Percentiles rank a stretch among this genome's conserved stretches.
These are phyloP conservation scores for Marasmius tenuissimus DNA, from an alignment of 1,284 basidiomycete species.

Conservation along the genomic window DNA sequence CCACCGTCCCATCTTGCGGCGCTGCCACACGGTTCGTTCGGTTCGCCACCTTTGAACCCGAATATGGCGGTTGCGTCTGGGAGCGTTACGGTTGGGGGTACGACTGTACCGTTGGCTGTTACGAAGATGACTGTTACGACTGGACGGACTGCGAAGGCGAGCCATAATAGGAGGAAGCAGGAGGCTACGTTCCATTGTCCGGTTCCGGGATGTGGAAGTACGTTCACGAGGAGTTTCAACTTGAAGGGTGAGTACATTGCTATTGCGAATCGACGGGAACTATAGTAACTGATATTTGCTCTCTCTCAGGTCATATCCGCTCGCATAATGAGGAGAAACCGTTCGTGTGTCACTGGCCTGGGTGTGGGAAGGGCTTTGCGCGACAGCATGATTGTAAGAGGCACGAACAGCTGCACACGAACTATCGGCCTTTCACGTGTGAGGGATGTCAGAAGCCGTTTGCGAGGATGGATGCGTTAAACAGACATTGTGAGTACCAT, in stretches of 20 bases:
- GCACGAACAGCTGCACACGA: conserved; percentile 67
- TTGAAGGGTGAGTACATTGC: conserved; percentile 57
- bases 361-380: conserved; percentile 83
- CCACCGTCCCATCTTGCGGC: no score
- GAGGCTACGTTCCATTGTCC: conserved; percentile 75
- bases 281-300: conserved; percentile 12
- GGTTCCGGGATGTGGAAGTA: conserved; percentile 77
- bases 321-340: conserved; percentile 85
- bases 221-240: conserved; percentile 82
- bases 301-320: conserved; percentile 64
- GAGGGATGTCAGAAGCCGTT: conserved; percentile 66
- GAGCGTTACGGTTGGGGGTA: conserved; percentile 11
- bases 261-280: conserved; percentile 14
- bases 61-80: neutral
- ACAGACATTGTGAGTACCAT: conserved; percentile 56
- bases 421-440: conserved; percentile 61
- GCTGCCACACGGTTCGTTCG: no score
- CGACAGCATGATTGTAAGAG: conserved; percentile 83
- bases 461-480: conserved; percentile 63
- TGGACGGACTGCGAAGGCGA: conserved; percentile 71
- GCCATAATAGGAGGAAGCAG: conserved; percentile 69
- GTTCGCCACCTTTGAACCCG: no score
- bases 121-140: conserved; percentile 69
- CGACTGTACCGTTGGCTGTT: conserved; percentile 24
- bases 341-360: conserved; percentile 84